A percentile compares a stretch with the other conserved stretches of the same genome.
Conservation (phyloP, 225 moss, liverwort and hornwort species). For the Polytrichum commune region DNA sequence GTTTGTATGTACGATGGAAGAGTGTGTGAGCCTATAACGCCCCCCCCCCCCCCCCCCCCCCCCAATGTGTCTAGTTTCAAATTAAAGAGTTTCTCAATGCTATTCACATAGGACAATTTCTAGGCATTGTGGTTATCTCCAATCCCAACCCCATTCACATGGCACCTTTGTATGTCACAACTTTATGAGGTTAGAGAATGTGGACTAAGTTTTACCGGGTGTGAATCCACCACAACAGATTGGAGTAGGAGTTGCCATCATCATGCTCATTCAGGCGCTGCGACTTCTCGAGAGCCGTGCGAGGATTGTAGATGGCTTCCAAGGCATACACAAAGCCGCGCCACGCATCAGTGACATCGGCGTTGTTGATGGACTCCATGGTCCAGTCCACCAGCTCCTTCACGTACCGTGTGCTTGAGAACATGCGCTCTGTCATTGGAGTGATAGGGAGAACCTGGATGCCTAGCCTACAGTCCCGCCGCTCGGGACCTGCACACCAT, state of each 20-base stretch:
- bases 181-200: background rate
- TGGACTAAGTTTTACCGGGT: conserved; percentile 26
- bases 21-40: too few species aligned
- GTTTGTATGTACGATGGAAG: too few species aligned
- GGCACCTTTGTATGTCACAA: too few species aligned
- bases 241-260: conserved; percentile 85
- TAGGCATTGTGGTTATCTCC: too few species aligned
- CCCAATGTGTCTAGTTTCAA: too few species aligned
- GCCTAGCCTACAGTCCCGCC: conserved; percentile 78
- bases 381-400: conserved; percentile 86
- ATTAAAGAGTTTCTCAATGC: too few species aligned
- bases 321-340: conserved; percentile 76
- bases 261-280: conserved; percentile 59
- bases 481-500: conserved; percentile 40
- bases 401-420: conserved; percentile 51
- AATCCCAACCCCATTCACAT: too few species aligned
- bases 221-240: conserved; percentile 96
- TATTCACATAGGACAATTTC: too few species aligned
- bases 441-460: conserved; percentile 87
- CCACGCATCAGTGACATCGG: conserved; percentile 78
- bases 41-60: too few species aligned
- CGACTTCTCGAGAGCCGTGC: conserved; percentile 42
- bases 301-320: conserved; percentile 67
- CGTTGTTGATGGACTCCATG: conserved; percentile 46
- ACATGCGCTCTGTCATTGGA: conserved; percentile 73